phyloP scores from a whole-genome alignment of 2,329 filamentous ascomycete species.

The Trichocomaceae sp. region DNA sequence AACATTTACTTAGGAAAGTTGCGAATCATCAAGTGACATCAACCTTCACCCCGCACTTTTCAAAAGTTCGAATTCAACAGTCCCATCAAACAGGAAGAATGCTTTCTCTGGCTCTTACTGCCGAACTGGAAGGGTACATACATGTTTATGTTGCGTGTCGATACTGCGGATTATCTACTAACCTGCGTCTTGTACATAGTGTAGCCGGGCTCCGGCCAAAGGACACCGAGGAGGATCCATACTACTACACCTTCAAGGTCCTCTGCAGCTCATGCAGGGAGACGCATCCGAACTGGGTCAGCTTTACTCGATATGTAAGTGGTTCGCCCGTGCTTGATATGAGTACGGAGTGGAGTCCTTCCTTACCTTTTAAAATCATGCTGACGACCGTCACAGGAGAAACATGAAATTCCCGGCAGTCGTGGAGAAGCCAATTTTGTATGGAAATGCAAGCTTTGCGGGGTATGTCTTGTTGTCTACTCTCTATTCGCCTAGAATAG shows the following conservation, averaged over 20 bases:
- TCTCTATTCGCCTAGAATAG: background rate
- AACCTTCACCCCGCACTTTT: background rate
- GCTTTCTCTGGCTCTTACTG: constrained; percentile 34
- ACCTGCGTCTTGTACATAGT: constrained; percentile 44
- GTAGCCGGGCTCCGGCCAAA: constrained; percentile 83
- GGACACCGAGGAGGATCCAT: constrained; percentile 74
- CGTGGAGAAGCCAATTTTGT: constrained; percentile 97
- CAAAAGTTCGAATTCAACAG: background rate
- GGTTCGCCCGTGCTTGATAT: background rate
- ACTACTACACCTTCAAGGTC: constrained; percentile 97
- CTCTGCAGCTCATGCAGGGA: constrained; percentile 98
- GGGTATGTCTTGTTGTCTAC: constrained; percentile 50
- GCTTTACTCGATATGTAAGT: constrained; percentile 80
- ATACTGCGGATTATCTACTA: background rate
- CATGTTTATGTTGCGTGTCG: constrained; percentile 3
- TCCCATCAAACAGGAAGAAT: constrained; percentile 17
- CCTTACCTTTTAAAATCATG: background rate
- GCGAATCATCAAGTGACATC: too few species aligned
- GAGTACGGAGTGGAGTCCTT: background rate
- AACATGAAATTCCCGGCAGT: constrained; percentile 84
- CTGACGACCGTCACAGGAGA: constrained; percentile 53
- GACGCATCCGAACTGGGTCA: constrained; percentile 77
- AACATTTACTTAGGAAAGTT: background rate
- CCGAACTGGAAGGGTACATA: constrained; percentile 35
- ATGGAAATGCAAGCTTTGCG: constrained; percentile 99